A percentile compares a stretch with the other conserved stretches of the same genome.
Conservation (phyloP, 2,329 filamentous ascomycete genomes). For the Monosporascus cannonballus region DNA sequence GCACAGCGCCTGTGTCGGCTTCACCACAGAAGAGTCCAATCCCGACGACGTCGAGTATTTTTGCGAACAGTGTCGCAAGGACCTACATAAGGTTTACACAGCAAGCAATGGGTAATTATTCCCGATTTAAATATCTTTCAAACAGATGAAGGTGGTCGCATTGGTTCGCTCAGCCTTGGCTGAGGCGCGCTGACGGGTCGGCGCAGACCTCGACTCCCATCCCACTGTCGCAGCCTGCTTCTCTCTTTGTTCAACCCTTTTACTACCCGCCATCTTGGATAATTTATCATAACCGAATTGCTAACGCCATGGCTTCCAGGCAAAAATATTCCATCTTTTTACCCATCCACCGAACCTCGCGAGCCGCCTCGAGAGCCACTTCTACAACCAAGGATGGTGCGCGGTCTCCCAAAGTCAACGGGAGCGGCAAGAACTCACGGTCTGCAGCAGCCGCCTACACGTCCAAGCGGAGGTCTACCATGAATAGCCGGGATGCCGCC, state of each 20-base stretch:
- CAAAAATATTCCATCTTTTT: constrained; percentile 63
- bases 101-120: constrained; percentile 76
- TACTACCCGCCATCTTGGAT: not conserved
- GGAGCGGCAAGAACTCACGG: constrained; percentile 50
- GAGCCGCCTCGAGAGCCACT: constrained; percentile 53
- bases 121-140: constrained; percentile 4
- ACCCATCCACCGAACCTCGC: constrained; percentile 51
- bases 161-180: constrained; percentile 17
- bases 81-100: constrained; percentile 77
- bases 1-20: constrained; percentile 94
- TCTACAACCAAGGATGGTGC: constrained; percentile 60
- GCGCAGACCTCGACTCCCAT: constrained; percentile 13
- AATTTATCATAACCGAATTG: constrained; percentile 6
- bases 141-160: constrained; percentile 8
- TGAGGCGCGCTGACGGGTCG: constrained; percentile 16
- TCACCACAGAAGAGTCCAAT: constrained; percentile 87
- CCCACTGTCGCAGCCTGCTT: constrained; percentile 10
- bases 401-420: constrained; percentile 44
- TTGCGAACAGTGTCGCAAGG: constrained; percentile 89
- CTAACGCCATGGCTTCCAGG: constrained; percentile 40
- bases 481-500: constrained; percentile 92
- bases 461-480: constrained; percentile 85
- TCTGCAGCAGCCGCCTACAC: constrained; percentile 44
- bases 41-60: constrained; percentile 83
- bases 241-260: constrained; percentile 13